Evolutionary conservation across 108 stramenopile species (phyloP), one percentile per base, ranked within the genome.

Genomic region (Asterionellopsis glacialis): DNA sequence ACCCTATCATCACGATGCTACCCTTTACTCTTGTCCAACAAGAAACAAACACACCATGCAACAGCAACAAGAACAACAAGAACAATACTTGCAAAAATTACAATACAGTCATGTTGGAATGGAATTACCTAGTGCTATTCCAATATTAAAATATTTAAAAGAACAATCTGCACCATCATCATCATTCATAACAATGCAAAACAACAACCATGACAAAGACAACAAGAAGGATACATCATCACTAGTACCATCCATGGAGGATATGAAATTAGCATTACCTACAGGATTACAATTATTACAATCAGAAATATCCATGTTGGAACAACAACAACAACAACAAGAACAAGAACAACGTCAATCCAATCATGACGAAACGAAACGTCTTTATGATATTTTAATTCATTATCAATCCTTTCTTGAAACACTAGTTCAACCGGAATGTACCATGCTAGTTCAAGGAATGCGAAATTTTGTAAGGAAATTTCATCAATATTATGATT

Each of bases 361-460:
- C n/a, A 16, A 28, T 47, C 1, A 41, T 45, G 13, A 45, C 11
- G 14, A 61, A 61, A 44, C 38, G 48, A 27, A 57, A 52, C 10
- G 48, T 62, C 45, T 40, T 51, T 38, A 25, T 11, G 3, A 63
- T 1, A 28, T 72, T 16, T 16, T 76, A 19, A 27, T 33, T 22
- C 58, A 68, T 11, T 78, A 78, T 62, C 60, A 68, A 26, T 55
- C 60, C 42, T 75, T 83, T 47, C 45, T 54, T 39, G 38, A 23
- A 25, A 57, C 63, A 38, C 55, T 83, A 15, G 21, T 61, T 5
- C 51, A 66, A 42, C 83, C 83, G 0, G 72, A 77, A 54, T 74
- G 65, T 41, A 61, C 76, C 1, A 48, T 67, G 25, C 55, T 80
- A 14, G 75, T 84, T 14, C 76, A 80, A 51, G 73, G 79, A 10